Evolutionary conservation across 2,329 filamentous ascomycete genomes (phyloP), one percentile per base, ranked within the genome.

Genomic region (Verticillium nubilum): DNA sequence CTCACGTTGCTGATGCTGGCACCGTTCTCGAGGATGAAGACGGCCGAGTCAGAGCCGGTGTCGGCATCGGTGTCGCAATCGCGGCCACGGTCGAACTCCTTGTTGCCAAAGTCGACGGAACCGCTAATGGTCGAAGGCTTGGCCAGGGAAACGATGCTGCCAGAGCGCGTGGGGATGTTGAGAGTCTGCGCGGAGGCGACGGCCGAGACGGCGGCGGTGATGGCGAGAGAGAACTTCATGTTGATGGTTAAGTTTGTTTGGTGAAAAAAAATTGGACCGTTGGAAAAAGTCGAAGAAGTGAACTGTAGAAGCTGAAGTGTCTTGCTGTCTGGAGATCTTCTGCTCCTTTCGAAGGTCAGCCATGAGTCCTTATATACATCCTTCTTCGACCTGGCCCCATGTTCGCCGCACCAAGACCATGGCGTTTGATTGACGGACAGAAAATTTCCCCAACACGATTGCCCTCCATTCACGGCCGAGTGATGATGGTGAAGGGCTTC

Each of bases 1-100:
- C 54, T 56, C 31, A 56, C 80, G 65, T 83, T 83, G 63, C 74
- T 77, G 28, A 83, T 70, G 27, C 74, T 80, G 29, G 76, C 81
- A 29, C 81, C 81, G 56, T 76, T 71, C 67, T 78, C 73, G 57
- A 84, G 72, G 62, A 80, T 73, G 75, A 84, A 84, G 67, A 84
- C 80, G 53, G 81, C 78, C 57, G 54, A 37, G n/a, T 35, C 29
- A 31, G 23, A 67, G 63, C 62, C 62, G 2, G 61, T 65, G 57
- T 65, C 64, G 29, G 50, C 64, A 12, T 65, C 63, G 13, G 58
- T 63, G 55, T 64, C 57, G 47, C 63, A 66, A 15, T 52, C 3
- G n/a, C 61, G 60, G 28, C 64, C 64, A 5, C 64, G 63, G 59
- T 66, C 64, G 42, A 61, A 66, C 59, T 66, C 64, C 37, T 62